Evolutionary conservation across 2,329 filamentous ascomycete species (phyloP), one percentile per base, ranked within the genome.

Genomic region (Alternaria sp.): DNA sequence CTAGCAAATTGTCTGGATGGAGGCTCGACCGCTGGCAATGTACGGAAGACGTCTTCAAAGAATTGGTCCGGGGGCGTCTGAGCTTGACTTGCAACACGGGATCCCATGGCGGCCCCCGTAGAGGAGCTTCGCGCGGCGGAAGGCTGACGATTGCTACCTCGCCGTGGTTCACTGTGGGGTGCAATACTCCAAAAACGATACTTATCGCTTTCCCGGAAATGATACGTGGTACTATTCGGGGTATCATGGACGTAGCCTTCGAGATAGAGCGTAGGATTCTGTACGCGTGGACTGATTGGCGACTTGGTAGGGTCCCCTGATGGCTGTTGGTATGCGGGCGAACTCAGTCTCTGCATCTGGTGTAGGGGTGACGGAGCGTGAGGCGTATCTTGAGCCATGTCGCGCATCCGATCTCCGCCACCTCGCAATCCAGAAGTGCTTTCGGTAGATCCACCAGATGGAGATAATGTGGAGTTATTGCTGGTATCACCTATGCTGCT

Each of bases 91-190:
- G 52, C 59, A 6, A 57, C 30, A 60, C 59, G 52, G n/a, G 59
- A 60, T 25, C 65, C 54, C 4, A 69, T 64, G 30, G 69, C 68
- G 43, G 66, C 72, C 6, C 61, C 68, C 6, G 72, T 74, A n/a
- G 75, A 76, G 7, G 66, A 64, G n/a, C 72, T 73, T 54, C 75
- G 69, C 15, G 54, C 47, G 26, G 61, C 61, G 6, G 52, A 47
- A 15, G 36, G 17, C 7, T 58, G 62, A 28, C 60, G 66, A 44
- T 32, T 57, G 30, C 58, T 65, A 23, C 60, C 59, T 21, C 54
- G 69, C 32, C 67, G 66, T 28, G 74, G 73, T 59, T 76, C 72
- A 12, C 71, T 76, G 30, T 59, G 65, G 19, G 69, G 68, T 44
- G 56, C 36, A 9, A 23, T n/a, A 1, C n/a, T 28, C 46, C n/a